Percentiles rank a stretch among this genome's conserved stretches.
Conservation (phyloP, 106 monocot species). For the Agapanthus africanus region DNA sequence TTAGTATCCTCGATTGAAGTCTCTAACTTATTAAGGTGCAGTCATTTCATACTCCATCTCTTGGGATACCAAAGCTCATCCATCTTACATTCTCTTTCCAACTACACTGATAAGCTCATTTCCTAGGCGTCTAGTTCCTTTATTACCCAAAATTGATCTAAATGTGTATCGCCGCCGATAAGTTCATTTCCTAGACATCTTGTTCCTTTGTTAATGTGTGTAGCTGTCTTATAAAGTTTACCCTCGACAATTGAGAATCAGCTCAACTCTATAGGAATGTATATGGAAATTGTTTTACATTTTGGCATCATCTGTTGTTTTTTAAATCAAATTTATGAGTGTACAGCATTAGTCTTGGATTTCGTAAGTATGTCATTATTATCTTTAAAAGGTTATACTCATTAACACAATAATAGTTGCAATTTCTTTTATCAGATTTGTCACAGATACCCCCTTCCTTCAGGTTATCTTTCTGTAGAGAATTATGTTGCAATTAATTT, state of each 20-base stretch:
- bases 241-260: neutral
- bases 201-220: too few species aligned
- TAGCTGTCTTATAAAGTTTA: neutral
- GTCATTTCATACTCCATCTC: too few species aligned
- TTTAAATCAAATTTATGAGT: too few species aligned
- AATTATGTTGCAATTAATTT: neutral
- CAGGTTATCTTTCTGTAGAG: neutral
- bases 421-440: neutral
- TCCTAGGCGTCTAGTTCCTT: neutral
- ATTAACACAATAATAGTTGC: neutral
- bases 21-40: too few species aligned
- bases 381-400: too few species aligned
- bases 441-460: neutral
- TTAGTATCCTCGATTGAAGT: neutral
- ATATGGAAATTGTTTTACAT: neutral
- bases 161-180: too few species aligned
- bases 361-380: too few species aligned
- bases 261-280: neutral
- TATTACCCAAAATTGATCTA: neutral
- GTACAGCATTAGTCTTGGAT: too few species aligned
- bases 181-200: too few species aligned
- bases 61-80: too few species aligned
- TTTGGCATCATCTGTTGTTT: neutral
- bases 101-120: too few species aligned
- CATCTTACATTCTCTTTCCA: too few species aligned